Conservation (phyloP, 1,284 basidiomycete species). For the Cutaneotrichosporon dermatis region DNA sequence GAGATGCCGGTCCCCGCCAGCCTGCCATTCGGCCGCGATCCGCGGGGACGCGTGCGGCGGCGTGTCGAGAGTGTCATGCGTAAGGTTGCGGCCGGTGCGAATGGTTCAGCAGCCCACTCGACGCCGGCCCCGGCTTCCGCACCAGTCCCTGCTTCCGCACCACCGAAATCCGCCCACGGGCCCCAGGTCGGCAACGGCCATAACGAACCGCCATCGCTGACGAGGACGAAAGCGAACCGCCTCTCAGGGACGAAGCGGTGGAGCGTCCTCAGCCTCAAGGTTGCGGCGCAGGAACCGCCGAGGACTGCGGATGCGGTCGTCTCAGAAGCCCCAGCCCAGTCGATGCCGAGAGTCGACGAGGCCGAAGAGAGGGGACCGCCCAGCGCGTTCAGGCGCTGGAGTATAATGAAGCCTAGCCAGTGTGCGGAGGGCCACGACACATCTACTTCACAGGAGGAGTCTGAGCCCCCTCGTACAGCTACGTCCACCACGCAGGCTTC, state of each 20-base stretch:
- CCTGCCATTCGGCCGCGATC: not conserved
- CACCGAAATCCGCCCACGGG: too few species aligned
- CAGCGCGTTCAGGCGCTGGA: not conserved
- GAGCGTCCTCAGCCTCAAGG: constrained; percentile 1
- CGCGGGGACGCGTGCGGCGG: not conserved
- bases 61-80: not conserved
- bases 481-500: not conserved
- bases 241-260: not conserved
- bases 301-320: not conserved
- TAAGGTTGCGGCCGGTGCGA: not conserved
- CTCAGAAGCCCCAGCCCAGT: not conserved
- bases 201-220: too few species aligned
- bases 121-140: not conserved
- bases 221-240: not conserved
- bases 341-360: too few species aligned
- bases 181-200: too few species aligned
- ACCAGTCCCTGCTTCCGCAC: too few species aligned
- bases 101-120: not conserved
- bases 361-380: not conserved
- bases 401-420: not conserved
- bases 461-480: not conserved
- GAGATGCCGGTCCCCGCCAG: constrained; percentile 1
- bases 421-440: not conserved
- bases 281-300: not conserved
- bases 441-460: not conserved